phyloP scores from a whole-genome alignment of 208 protist species.

The Hexamita inflata region DNA sequence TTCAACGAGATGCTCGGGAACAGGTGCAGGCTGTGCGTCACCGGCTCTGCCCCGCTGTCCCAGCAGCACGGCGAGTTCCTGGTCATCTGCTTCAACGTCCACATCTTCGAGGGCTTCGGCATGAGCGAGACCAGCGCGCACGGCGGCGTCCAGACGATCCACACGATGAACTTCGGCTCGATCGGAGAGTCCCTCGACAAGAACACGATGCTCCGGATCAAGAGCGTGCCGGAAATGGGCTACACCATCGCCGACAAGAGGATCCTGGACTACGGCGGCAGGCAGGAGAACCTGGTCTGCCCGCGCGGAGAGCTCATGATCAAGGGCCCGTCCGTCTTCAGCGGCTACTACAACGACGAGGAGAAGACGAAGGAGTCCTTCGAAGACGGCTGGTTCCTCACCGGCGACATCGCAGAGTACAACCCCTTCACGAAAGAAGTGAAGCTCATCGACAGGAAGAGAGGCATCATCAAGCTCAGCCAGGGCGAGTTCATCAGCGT shows the following conservation, averaged over 20 bases:
- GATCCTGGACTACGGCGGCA: too few relatives aligned
- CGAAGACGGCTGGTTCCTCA: too few relatives aligned
- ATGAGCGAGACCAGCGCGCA: constrained; percentile 3
- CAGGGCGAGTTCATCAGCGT: constrained; percentile 25
- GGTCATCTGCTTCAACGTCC: background rate
- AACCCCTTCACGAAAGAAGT: too few relatives aligned
- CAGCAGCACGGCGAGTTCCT: background rate
- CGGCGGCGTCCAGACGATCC: background rate
- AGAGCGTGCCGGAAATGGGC: background rate
- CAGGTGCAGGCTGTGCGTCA: background rate
- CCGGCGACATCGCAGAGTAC: too few relatives aligned
- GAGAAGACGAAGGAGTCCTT: background rate
- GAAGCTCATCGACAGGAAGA: constrained; percentile 22
- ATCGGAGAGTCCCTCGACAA: background rate
- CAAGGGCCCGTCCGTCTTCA: constrained; percentile 32
- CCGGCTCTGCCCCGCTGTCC: constrained; percentile 6
- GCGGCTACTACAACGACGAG: constrained; percentile 29
- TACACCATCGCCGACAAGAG: too few relatives aligned
- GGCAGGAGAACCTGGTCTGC: too few relatives aligned
- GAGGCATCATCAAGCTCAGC: constrained; percentile 28
- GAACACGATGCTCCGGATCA: background rate
- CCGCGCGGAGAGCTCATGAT: constrained; percentile 28
- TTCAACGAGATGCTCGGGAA: background rate
- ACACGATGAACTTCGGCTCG: background rate
- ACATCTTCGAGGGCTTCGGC: constrained; percentile 11